These are phyloP conservation scores for Quercus wislizeni DNA, from an alignment of 306 rosid species.

Conservation along the genomic window DNA sequence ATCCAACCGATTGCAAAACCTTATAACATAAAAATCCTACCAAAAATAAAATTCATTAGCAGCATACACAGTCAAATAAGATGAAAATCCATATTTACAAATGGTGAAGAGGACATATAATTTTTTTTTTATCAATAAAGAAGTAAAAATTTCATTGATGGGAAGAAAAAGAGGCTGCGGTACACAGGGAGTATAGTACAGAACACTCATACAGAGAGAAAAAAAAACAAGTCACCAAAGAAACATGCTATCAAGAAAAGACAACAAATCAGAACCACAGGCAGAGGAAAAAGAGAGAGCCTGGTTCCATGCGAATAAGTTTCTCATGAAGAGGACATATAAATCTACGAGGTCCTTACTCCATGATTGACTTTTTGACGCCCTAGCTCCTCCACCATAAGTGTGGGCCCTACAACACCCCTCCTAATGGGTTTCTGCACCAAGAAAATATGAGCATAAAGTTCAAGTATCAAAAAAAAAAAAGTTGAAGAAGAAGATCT, in stretches of 20 bases:
- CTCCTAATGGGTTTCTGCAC: conserved; percentile 79
- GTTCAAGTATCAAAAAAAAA: not conserved
- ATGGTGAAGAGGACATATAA: not conserved
- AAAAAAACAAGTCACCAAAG: too few relatives aligned
- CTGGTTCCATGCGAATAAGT: too few relatives aligned
- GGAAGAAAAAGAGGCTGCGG: too few relatives aligned
- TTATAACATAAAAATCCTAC: conserved; percentile 75
- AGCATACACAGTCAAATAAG: not conserved
- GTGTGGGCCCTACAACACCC: conserved; percentile 87
- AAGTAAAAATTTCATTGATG: too few relatives aligned
- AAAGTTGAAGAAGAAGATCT: not conserved
- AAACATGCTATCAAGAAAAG: too few relatives aligned
- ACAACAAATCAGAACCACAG: too few relatives aligned
- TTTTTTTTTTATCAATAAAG: too few relatives aligned
- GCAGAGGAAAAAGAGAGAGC: too few relatives aligned
- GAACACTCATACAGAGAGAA: too few relatives aligned
- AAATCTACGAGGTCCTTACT: conserved; percentile 41
- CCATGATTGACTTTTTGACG: conserved; percentile 51
- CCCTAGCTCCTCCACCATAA: conserved; percentile 76
- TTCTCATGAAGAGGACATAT: not conserved
- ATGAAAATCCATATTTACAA: conserved; percentile 3
- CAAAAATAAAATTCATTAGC: conserved; percentile 5
- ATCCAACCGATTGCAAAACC: conserved; percentile 73
- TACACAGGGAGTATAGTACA: too few relatives aligned
- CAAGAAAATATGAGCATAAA: conserved; percentile 5